Evolutionary conservation across 116 monocot species (phyloP), one percentile per base, ranked within the genome.

Genomic region (Trichopus zeylanicus): DNA sequence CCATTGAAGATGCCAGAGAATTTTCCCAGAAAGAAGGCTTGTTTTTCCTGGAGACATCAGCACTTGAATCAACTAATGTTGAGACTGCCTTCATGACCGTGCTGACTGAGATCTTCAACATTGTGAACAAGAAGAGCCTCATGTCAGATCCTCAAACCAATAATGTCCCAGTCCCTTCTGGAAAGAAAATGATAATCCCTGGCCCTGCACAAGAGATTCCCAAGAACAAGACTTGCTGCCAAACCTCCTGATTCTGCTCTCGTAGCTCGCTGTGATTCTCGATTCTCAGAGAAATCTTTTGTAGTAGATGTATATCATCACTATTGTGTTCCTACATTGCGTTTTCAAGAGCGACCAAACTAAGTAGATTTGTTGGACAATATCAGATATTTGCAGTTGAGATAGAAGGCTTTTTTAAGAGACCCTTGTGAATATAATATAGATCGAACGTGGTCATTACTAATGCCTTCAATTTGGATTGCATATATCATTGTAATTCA

Each of bases 41-140:
- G 11, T 63, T 63, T 27, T 63, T 63, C 30, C n/a, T 63, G 30
- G 62, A 63, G 49, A 63, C 62, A 38, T 63, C 62, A 12, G 62
- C 62, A 30, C 28, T 63, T 7, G 28, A 63, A 49, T 48, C 62
- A 4, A 49, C 48, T 11, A 63, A 63, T 31, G 62, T 63, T 19
- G 62, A 63, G 48, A 22, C 20, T 7, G 62, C 62, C 4, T 63
- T 63, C 18, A 11, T 63, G 30, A 63, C 62, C 51, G 47, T 63
- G 48, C 32, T 63, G 2, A 63, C 62, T 0, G 62, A 63, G 49
- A 63, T 63, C 48, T 63, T 63, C 49, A 49, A 51, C 29, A 63
- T 31, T 20, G 27, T 63, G 28, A 63, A 29, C 30, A 63, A 63
- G 62, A 63, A 51, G 62, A 63, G 15, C 22, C 49, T 63, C 4